These are phyloP conservation scores for Sarocladiaceae sp. DNA, from an alignment of 2,329 filamentous ascomycete species.

Conservation along the genomic window DNA sequence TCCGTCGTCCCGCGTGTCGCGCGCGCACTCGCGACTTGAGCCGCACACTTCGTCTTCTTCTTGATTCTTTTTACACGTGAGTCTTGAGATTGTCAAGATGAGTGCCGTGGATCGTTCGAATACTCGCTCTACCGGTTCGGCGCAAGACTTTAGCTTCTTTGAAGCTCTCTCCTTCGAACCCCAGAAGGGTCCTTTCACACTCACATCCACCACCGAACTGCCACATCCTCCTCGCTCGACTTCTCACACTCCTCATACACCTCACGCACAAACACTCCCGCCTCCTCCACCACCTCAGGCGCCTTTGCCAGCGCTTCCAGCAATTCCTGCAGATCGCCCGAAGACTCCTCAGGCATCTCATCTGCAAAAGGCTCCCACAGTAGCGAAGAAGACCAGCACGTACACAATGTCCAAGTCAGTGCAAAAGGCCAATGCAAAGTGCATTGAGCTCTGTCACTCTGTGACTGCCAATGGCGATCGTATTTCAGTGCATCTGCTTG, in stretches of 20 bases:
- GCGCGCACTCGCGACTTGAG: neutral
- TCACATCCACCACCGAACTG: neutral
- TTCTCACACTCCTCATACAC: neutral
- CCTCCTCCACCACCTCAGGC: neutral
- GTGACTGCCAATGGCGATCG: conserved; percentile 58
- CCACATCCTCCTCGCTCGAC: conserved; percentile 1
- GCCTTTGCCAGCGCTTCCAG: neutral
- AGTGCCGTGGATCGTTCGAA: neutral
- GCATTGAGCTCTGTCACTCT: conserved; percentile 46
- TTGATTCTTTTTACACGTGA: neutral
- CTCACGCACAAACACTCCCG: neutral
- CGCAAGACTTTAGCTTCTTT: conserved; percentile 9
- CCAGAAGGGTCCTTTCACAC: conserved; percentile 5
- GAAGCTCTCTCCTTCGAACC: conserved; percentile 7
- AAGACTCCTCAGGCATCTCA: neutral
- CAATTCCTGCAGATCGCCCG: neutral
- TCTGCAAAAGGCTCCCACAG: neutral
- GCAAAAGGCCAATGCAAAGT: conserved; percentile 26
- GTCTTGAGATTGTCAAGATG: neutral
- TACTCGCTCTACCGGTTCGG: conserved; percentile 5
- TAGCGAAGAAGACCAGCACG: neutral
- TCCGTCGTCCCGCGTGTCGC: neutral
- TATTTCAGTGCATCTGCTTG: conserved; percentile 61
- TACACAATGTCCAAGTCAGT: conserved; percentile 3
- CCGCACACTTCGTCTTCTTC: neutral